These are phyloP conservation scores for Pontederia paniculata DNA, from an alignment of 176 grass and related monocot species.

Conservation along the genomic window DNA sequence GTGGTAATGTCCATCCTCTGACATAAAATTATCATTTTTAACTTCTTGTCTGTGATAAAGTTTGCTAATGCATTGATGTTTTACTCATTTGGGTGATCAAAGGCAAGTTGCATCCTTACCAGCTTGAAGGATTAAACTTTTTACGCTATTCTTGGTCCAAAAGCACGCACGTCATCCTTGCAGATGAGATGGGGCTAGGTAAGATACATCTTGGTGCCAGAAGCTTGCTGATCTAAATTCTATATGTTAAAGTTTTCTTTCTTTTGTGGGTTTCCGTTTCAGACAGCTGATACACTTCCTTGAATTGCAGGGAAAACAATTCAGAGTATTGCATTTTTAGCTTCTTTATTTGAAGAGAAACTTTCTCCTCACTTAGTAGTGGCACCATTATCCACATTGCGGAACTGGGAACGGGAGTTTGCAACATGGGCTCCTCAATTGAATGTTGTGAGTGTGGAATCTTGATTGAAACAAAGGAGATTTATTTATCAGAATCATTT, in stretches of 20 bases:
- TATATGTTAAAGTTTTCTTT: background rate
- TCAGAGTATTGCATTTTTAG: slow-evolving; percentile 98
- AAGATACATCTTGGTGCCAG: slow-evolving; percentile 19
- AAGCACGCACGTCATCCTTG: slow-evolving; percentile 89
- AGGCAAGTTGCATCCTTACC: slow-evolving; percentile 87
- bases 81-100: slow-evolving; percentile 28
- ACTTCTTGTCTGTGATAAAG: slow-evolving; percentile 4
- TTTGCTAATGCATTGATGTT: slow-evolving; percentile 12
- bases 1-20: slow-evolving; percentile 36
- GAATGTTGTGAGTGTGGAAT: slow-evolving; percentile 74
- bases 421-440: slow-evolving; percentile 96
- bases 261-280: background rate
- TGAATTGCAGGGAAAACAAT: slow-evolving; percentile 84
- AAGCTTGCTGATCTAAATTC: slow-evolving; percentile 8
- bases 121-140: slow-evolving; percentile 94
- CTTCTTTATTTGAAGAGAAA: slow-evolving; percentile 70
- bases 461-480: slow-evolving; percentile 13
- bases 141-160: slow-evolving; percentile 76
- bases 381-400: slow-evolving; percentile 83
- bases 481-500: slow-evolving; percentile 12
- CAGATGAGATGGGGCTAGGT: slow-evolving; percentile 99
- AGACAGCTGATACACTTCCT: background rate
- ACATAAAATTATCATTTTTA: slow-evolving; percentile 24
- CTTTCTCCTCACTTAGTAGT: slow-evolving; percentile 86
- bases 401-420: slow-evolving; percentile 99